A percentile compares a stretch with the other conserved stretches of the same genome.
Conservation (phyloP, 2,329 filamentous ascomycete genomes). For the Aspergillus brunneoviolaceus region DNA sequence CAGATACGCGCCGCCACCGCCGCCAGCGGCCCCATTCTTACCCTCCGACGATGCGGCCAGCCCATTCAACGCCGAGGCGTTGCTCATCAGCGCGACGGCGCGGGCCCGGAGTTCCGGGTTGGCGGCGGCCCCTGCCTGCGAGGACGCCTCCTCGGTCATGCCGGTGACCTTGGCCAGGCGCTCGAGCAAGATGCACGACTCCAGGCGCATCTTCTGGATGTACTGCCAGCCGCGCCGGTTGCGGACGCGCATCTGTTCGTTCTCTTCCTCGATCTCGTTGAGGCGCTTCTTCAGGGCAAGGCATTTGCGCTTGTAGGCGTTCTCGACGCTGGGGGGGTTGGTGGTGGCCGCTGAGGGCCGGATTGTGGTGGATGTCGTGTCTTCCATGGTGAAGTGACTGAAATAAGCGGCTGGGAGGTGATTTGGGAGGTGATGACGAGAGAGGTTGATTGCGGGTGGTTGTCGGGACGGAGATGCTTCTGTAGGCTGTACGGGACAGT, state of each 20-base stretch:
- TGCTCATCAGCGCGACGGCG: slow-evolving; percentile 34
- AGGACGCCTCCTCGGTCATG: slow-evolving; percentile 42
- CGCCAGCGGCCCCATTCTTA: slow-evolving; percentile 21
- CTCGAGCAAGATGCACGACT: slow-evolving; percentile 45
- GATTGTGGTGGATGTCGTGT: neutral
- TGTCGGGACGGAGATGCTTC: neutral
- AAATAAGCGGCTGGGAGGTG: too few relatives aligned
- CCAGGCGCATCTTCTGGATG: slow-evolving; percentile 84
- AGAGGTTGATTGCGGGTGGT: neutral
- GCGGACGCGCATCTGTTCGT: slow-evolving; percentile 77
- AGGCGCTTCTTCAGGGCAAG: slow-evolving; percentile 90
- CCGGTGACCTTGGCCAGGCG: slow-evolving; percentile 42
- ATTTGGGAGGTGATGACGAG: too few relatives aligned
- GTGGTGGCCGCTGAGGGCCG: slow-evolving; percentile 16
- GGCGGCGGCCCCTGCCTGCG: slow-evolving; percentile 35
- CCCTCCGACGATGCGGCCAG: slow-evolving; percentile 15
- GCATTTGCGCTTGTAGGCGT: slow-evolving; percentile 94
- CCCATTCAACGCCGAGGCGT: slow-evolving; percentile 26
- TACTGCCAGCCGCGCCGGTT: slow-evolving; percentile 78
- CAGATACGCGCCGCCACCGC: slow-evolving; percentile 20
- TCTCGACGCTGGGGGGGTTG: slow-evolving; percentile 85
- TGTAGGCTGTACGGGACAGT: neutral
- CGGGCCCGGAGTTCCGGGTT: slow-evolving; percentile 40
- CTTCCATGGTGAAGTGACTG: neutral
- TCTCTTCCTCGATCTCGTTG: slow-evolving; percentile 86